These are phyloP conservation scores for Kodamaea derodonti DNA, from an alignment of 1,139 yeast genomes.

Conservation along the genomic window DNA sequence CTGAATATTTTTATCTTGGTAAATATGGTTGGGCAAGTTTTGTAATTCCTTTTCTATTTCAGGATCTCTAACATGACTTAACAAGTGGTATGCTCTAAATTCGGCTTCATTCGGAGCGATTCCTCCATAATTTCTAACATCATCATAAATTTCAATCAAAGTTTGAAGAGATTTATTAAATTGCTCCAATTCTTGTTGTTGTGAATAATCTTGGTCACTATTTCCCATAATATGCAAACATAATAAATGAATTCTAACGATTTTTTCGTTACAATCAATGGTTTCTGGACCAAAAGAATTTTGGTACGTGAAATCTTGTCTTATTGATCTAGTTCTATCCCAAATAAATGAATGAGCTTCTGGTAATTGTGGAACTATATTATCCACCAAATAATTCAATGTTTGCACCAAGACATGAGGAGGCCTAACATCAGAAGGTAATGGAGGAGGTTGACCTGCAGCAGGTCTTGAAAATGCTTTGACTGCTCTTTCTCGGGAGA, in stretches of 20 bases:
- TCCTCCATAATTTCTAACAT: constrained; percentile 68
- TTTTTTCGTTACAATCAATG: constrained; percentile 85
- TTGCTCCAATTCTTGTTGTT: constrained; percentile 94
- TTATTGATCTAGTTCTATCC: constrained; percentile 97
- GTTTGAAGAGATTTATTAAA: constrained; percentile 90
- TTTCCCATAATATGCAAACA: constrained; percentile 87
- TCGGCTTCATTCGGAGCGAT: constrained; percentile 84
- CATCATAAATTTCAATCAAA: constrained; percentile 80
- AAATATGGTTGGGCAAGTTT: constrained; percentile 55
- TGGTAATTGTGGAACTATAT: constrained; percentile 64
- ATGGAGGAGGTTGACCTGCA: constrained; percentile 97
- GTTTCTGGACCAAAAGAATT: constrained; percentile 94
- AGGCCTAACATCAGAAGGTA: constrained; percentile 96
- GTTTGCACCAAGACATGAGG: constrained; percentile 69
- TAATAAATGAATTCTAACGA: constrained; percentile 82
- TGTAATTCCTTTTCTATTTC: constrained; percentile 80
- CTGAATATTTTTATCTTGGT: constrained; percentile 58
- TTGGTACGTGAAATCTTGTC: constrained; percentile 97
- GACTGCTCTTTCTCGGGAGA: constrained; percentile 63
- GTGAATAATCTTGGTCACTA: constrained; percentile 72
- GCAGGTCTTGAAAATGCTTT: constrained; percentile 97
- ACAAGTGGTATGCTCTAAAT: constrained; percentile 80
- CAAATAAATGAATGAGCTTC: constrained; percentile 90
- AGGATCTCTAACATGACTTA: constrained; percentile 79
- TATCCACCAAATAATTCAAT: constrained; percentile 64